These are phyloP conservation scores for Rauvolfia tetraphylla DNA, from an alignment of 257 asterid species.

Conservation along the genomic window DNA sequence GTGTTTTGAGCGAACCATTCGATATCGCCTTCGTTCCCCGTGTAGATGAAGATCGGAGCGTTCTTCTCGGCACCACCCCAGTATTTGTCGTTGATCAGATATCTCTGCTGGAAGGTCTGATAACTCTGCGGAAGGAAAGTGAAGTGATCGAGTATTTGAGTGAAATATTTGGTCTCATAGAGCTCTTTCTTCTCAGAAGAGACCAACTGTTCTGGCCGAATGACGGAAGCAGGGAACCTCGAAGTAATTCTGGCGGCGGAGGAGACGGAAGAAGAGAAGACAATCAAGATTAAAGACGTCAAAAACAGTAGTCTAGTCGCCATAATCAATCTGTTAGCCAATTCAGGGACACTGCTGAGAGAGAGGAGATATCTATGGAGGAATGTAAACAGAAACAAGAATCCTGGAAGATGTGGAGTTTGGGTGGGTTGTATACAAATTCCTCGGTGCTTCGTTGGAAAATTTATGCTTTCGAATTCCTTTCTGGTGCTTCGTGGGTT, in stretches of 20 bases:
- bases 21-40: constrained; percentile 86
- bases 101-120: constrained; percentile 72
- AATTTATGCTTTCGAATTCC: too few relatives aligned
- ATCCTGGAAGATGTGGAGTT: neutral
- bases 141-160: constrained; percentile 87
- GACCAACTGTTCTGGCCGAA: constrained; percentile 26
- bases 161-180: constrained; percentile 54
- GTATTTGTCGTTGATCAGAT: constrained; percentile 47
- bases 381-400: neutral
- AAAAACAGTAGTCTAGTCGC: neutral
- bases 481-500: too few relatives aligned
- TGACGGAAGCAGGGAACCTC: constrained; percentile 24
- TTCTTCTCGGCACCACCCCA: constrained; percentile 70
- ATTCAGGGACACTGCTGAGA: neutral
- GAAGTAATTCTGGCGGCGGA: constrained; percentile 14
- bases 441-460: neutral
- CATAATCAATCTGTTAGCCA: neutral
- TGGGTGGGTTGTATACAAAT: neutral
- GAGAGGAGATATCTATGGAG: neutral
- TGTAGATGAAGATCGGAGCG: constrained; percentile 84
- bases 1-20: constrained; percentile 95
- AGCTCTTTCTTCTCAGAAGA: constrained; percentile 23
- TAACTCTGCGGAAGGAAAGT: constrained; percentile 67
- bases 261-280: constrained; percentile 6
- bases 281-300: neutral